A percentile compares a stretch with the other conserved stretches of the same genome.
Evolutionary conservation across 176 grass and related monocot species (phyloP).

Genomic region (Pontederia crassipes): DNA sequence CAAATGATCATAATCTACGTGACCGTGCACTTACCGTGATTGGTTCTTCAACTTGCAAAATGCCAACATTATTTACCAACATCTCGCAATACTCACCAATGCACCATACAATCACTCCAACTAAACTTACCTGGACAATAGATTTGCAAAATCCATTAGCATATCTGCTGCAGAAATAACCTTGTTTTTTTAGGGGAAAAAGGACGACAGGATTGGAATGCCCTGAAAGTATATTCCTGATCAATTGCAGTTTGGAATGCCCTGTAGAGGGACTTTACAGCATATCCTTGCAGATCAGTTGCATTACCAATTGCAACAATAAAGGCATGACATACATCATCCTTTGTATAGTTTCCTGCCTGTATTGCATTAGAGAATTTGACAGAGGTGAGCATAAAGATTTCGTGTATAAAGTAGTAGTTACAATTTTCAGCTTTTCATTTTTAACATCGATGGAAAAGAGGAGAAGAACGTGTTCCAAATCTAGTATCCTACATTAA

Average conservation of each 20-base stretch:
- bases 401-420: neutral
- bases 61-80: conserved; percentile 80
- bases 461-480: too few relatives aligned
- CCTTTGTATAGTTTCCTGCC: conserved; percentile 90
- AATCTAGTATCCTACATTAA: too few relatives aligned
- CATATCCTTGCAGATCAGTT: too few relatives aligned
- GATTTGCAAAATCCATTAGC: conserved; percentile 27
- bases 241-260: conserved; percentile 52
- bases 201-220: too few relatives aligned
- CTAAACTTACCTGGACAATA: conserved; percentile 81
- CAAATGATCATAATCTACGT: too few relatives aligned
- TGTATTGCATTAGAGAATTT: conserved; percentile 18
- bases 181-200: too few relatives aligned
- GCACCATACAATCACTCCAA: conserved; percentile 91
- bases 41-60: conserved; percentile 66
- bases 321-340: too few relatives aligned
- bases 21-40: conserved; percentile 58
- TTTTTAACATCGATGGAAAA: neutral
- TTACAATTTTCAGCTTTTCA: neutral
- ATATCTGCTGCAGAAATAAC: neutral
- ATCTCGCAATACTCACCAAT: conserved; percentile 98
- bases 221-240: conserved; percentile 47
- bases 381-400: neutral
- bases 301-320: too few relatives aligned
- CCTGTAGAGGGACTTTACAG: conserved; percentile 80